phyloP scores from a whole-genome alignment of 75 land plant species.

The Cupressus sempervirens region DNA sequence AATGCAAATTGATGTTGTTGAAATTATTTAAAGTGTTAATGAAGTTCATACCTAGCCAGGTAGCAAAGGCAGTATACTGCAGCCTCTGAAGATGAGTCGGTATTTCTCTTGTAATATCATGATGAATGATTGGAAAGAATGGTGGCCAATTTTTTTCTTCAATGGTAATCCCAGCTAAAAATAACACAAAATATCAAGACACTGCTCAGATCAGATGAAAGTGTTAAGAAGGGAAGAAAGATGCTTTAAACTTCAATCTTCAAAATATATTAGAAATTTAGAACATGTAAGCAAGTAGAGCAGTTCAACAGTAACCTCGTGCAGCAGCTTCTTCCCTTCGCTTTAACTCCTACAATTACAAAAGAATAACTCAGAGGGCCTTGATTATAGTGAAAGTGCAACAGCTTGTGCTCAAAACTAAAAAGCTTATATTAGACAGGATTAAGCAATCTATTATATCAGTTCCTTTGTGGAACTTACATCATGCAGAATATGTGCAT shows the following conservation, averaged over 20 bases:
- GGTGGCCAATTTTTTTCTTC: constrained; percentile 97
- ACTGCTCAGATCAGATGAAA: neutral
- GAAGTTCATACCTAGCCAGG: constrained; percentile 37
- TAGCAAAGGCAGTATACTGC: constrained; percentile 68
- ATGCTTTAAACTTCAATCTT: neutral
- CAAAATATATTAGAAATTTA: neutral
- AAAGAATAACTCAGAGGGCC: neutral
- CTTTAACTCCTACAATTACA: constrained; percentile 64
- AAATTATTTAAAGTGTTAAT: neutral
- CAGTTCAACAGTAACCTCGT: constrained; percentile 44
- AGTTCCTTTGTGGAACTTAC: neutral
- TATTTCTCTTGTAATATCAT: constrained; percentile 82
- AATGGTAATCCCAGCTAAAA: constrained; percentile 82
- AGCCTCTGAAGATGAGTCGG: constrained; percentile 71
- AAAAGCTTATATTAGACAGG: neutral
- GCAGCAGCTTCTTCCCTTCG: constrained; percentile 91
- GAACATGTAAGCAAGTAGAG: neutral
- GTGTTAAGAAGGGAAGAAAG: neutral
- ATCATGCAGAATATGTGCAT: neutral
- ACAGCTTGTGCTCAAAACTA: neutral
- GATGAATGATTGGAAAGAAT: constrained; percentile 86
- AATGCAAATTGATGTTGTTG: neutral
- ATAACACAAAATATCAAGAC: neutral
- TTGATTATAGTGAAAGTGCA: neutral
- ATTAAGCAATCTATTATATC: neutral